phyloP scores from a whole-genome alignment of 2,329 filamentous ascomycete genomes.

The Aspergillus japonicus region DNA sequence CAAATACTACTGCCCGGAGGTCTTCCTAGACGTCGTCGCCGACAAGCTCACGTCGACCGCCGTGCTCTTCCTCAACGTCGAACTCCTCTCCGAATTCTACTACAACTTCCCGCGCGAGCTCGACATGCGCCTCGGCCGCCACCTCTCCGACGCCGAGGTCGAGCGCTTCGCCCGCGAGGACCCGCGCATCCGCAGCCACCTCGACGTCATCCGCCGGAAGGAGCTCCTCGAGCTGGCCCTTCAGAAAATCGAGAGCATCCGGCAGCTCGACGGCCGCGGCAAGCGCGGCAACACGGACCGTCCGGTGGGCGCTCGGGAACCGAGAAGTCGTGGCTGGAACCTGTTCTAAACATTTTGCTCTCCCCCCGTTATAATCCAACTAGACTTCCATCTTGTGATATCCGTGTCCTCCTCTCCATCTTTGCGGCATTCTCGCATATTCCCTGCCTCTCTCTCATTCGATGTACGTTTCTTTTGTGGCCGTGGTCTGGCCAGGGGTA shows the following conservation, averaged over 20 bases:
- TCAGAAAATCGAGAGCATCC: constrained; percentile 90
- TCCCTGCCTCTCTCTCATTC: constrained; percentile 1
- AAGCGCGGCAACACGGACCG: constrained; percentile 51
- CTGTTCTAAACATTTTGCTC: constrained; percentile 37
- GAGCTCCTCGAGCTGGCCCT: constrained; percentile 89
- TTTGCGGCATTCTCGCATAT: neutral
- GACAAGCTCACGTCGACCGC: constrained; percentile 93
- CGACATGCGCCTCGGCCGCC: constrained; percentile 78
- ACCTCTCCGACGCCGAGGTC: constrained; percentile 74
- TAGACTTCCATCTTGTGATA: neutral
- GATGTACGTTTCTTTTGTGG: neutral
- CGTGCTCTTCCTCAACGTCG: constrained; percentile 95
- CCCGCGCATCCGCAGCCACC: constrained; percentile 79
- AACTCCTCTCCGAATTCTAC: constrained; percentile 94
- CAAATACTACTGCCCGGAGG: constrained; percentile 95
- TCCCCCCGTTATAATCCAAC: neutral
- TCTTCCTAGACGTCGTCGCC: constrained; percentile 96
- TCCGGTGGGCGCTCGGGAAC: constrained; percentile 35
- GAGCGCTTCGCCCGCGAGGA: constrained; percentile 93
- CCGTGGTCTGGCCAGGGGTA: neutral
- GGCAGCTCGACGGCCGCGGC: constrained; percentile 76
- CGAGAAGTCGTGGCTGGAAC: constrained; percentile 43
- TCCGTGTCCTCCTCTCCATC: neutral
- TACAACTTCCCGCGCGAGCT: constrained; percentile 95
- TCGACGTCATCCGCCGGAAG: constrained; percentile 90